phyloP scores from a whole-genome alignment of 2,329 filamentous ascomycete genomes.

The Penicillium polonicum region DNA sequence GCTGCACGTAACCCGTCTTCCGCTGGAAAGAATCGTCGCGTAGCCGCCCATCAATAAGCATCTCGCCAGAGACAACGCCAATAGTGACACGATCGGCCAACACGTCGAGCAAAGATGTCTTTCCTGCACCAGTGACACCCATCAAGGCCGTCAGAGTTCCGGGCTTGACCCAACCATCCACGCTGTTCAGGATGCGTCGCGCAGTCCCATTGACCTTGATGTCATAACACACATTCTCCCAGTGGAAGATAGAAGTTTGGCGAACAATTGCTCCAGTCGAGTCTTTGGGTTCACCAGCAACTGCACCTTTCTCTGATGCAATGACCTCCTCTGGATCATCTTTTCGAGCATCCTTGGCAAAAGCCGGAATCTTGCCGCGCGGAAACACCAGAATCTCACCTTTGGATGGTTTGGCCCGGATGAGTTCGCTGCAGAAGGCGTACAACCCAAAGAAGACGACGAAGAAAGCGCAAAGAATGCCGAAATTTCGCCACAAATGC shows the following conservation, averaged over 20 bases:
- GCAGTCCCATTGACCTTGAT: constrained; percentile 75
- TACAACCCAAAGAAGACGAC: constrained; percentile 60
- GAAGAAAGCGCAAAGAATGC: constrained; percentile 64
- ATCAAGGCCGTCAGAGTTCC: constrained; percentile 87
- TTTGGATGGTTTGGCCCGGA: constrained; percentile 66
- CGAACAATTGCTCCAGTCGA: constrained; percentile 61
- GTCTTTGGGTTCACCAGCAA: constrained; percentile 71
- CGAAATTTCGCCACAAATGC: constrained; percentile 67
- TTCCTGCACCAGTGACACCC: constrained; percentile 86
- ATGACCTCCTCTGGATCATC: constrained; percentile 24
- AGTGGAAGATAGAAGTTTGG: constrained; percentile 81
- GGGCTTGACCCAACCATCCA: constrained; percentile 92
- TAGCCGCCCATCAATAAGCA: constrained; percentile 72
- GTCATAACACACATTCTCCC: constrained; percentile 80
- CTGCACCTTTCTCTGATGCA: constrained; percentile 39
- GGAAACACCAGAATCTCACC: constrained; percentile 73
- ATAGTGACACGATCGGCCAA: constrained; percentile 82
- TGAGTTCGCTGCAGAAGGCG: constrained; percentile 61
- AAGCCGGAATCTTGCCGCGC: constrained; percentile 61
- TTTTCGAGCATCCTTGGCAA: constrained; percentile 26
- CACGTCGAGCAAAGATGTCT: constrained; percentile 85
- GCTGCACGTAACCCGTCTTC: constrained; percentile 88
- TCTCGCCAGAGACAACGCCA: constrained; percentile 83
- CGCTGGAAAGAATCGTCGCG: constrained; percentile 83
- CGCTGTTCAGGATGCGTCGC: constrained; percentile 77